Percentiles rank a stretch among this genome's conserved stretches.
Evolutionary conservation across 1,284 basidiomycete genomes (phyloP).

Genomic region (Apiotrichum laibachii): DNA sequence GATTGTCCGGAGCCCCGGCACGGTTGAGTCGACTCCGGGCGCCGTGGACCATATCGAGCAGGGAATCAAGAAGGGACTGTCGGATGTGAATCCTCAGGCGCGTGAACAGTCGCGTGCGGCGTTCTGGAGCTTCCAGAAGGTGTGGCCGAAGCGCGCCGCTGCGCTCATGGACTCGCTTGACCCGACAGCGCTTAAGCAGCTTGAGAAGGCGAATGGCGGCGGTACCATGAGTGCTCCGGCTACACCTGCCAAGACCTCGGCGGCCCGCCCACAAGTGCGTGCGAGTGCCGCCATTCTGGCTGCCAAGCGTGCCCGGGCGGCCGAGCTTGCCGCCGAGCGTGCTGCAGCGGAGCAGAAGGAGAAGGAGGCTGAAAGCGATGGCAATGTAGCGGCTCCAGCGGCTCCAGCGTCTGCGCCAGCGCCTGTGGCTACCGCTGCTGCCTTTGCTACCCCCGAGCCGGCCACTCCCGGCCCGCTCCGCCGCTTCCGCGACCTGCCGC

Average conservation of each 20-base stretch:
- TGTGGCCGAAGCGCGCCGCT: constrained; percentile 70
- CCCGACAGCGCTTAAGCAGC: constrained; percentile 67
- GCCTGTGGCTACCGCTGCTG: too few relatives aligned
- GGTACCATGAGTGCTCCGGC: background rate
- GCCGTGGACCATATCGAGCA: constrained; percentile 70
- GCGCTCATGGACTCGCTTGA: constrained; percentile 70
- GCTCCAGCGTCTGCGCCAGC: too few relatives aligned
- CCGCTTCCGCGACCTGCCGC: background rate
- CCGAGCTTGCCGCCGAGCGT: constrained; percentile 29
- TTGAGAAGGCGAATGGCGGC: constrained; percentile 74
- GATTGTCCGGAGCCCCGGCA: constrained; percentile 63
- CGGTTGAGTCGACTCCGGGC: constrained; percentile 62
- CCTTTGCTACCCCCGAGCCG: background rate
- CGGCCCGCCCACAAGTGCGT: constrained; percentile 3
- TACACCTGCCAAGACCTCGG: background rate
- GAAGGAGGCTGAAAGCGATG: background rate
- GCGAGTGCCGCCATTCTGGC: constrained; percentile 34
- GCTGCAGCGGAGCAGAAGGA: background rate
- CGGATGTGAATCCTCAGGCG: constrained; percentile 76
- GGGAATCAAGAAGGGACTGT: constrained; percentile 66
- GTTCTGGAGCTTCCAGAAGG: constrained; percentile 76
- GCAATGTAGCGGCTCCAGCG: too few relatives aligned
- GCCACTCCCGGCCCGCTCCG: background rate
- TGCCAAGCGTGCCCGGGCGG: constrained; percentile 41
- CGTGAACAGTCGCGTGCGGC: constrained; percentile 67